Evolutionary conservation across 805 yeast genomes (phyloP), one percentile per base, ranked within the genome.

Genomic region (Suhomyces emberorum): DNA sequence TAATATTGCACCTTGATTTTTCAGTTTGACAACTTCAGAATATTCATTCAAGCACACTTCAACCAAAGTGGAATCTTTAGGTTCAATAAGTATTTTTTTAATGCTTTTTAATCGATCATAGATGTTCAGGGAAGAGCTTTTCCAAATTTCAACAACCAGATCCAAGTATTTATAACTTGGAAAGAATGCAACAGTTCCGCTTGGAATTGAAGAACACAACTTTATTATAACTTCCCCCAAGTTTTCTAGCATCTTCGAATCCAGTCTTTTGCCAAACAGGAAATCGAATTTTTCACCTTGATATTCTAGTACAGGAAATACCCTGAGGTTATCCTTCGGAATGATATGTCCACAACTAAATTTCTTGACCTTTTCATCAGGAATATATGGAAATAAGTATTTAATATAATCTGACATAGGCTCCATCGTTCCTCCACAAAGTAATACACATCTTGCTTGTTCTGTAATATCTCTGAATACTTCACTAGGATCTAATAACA

Each of bases 371-470:
- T 71, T 46, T 0, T 57, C 51, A 0, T 49, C 37, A 0, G 59
- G 43, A 1, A 67, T 47, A 28, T 75, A 70, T 0, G 95, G 95
- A 33, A 86, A 77, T 24, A 88, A 59, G 43, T 71, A 76, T n/a
- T 76, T 65, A 4, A 72, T 59, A 53, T 80, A 84, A 45, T 89
- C 96, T n/a, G 68, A 52, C 22, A 80, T 67, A 0, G 97, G 97
- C 52, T 85, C 91, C 96, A 88, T 87, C 0, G 98, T 89, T 10
- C 98, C 98, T 23, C 98, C 98, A 2, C 96, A 93, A 3, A 89
- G 55, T 2, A 91, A 65, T 0, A 89, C 83, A 55, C 89, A 81
- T 44, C 70, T 70, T 0, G 88, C 70, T 10, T 77, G 73, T 3
- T 77, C 77, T 0, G 86, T 76, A 3, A 91, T 67, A 2, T 79